These are phyloP conservation scores for Penicillium argentinense DNA, from an alignment of 495 filamentous ascomycete species.

Conservation along the genomic window DNA sequence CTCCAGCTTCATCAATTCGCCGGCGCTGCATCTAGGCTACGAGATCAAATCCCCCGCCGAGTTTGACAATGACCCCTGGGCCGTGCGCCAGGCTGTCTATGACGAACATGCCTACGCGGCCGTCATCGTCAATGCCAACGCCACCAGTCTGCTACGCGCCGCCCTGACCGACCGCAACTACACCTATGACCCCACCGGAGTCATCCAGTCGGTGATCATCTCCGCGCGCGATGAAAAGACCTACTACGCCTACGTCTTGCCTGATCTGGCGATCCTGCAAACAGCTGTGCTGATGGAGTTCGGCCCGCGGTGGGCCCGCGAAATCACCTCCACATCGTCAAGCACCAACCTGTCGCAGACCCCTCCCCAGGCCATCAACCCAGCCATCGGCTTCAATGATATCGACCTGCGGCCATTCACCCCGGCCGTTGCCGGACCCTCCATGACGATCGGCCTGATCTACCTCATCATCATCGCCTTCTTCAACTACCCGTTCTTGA, in stretches of 20 bases:
- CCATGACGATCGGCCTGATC: constrained; percentile 66
- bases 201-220: constrained; percentile 59
- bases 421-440: constrained; percentile 54
- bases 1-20: constrained; percentile 33
- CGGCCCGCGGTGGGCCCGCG: constrained; percentile 50
- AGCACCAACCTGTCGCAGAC: constrained; percentile 35
- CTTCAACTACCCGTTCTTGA: constrained; percentile 70
- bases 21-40: constrained; percentile 47
- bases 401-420: constrained; percentile 64
- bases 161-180: constrained; percentile 57
- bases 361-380: constrained; percentile 59
- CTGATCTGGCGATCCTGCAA: constrained; percentile 47
- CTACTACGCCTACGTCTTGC: constrained; percentile 52
- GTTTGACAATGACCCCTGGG: constrained; percentile 58
- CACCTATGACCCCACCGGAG: constrained; percentile 63
- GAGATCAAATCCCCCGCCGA: constrained; percentile 46
- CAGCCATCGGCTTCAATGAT: constrained; percentile 60
- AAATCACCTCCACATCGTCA: constrained; percentile 31
- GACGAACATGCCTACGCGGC: constrained; percentile 64
- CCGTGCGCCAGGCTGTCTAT: constrained; percentile 60
- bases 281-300: constrained; percentile 47
- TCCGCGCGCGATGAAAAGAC: constrained; percentile 60
- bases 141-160: constrained; percentile 57
- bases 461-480: constrained; percentile 74
- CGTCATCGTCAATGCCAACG: constrained; percentile 65